Evolutionary conservation across 768 basidiomycete species (phyloP).

Genomic region (Termitomyces sp.): DNA sequence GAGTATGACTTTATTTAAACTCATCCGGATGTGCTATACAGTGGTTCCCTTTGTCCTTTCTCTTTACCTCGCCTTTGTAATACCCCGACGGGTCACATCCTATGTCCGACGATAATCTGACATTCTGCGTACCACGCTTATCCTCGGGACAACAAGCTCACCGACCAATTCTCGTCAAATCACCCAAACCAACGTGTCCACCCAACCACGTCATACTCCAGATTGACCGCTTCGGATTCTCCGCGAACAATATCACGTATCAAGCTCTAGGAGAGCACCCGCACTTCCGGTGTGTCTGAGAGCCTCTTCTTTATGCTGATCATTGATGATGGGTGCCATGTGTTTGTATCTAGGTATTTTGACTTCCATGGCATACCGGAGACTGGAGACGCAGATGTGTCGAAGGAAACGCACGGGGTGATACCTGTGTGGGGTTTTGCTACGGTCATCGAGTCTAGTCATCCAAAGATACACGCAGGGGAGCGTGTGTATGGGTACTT

Average conservation of each 20-base stretch:
- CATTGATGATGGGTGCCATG: background rate
- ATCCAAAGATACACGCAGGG: conserved; percentile 41
- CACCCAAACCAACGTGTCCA: conserved; percentile 22
- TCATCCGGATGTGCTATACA: background rate
- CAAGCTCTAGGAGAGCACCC: conserved; percentile 50
- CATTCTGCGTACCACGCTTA: conserved; percentile 27
- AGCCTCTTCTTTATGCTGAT: background rate
- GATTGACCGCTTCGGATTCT: conserved; percentile 67
- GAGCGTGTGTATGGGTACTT: conserved; percentile 66
- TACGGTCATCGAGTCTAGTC: conserved; percentile 45
- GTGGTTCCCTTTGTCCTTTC: background rate
- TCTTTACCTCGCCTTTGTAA: background rate
- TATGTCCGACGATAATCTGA: conserved; percentile 14
- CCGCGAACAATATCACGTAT: conserved; percentile 69
- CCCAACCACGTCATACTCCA: conserved; percentile 47
- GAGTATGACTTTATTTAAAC: background rate
- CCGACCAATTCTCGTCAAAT: conserved; percentile 18
- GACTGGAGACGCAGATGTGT: conserved; percentile 27
- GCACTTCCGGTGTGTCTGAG: conserved; percentile 37
- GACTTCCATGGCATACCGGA: conserved; percentile 56
- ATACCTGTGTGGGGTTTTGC: conserved; percentile 75
- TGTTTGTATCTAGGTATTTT: conserved; percentile 45
- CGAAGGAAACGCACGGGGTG: conserved; percentile 50
- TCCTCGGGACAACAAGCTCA: conserved; percentile 22
- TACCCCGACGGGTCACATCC: background rate